A percentile compares a stretch with the other conserved stretches of the same genome.
Conservation (phyloP, 176 grass and related monocot species). For the Aegilops bicornis region DNA sequence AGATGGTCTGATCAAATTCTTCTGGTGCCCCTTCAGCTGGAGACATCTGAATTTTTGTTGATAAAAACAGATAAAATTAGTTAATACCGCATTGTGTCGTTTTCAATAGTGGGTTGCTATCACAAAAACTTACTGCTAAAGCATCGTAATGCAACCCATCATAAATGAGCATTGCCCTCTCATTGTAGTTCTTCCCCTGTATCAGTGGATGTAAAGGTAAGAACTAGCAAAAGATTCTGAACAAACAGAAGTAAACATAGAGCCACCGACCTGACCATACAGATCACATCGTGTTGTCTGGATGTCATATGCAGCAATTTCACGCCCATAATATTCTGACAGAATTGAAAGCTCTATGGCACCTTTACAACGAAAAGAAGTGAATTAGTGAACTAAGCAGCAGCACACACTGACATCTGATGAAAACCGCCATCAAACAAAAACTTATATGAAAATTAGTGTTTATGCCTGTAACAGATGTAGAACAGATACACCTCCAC, state of each 20-base stretch:
- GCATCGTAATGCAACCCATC: slow-evolving; percentile 97
- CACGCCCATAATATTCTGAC: slow-evolving; percentile 81
- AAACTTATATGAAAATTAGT: neutral
- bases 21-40: slow-evolving; percentile 87
- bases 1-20: slow-evolving; percentile 97
- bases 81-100: neutral
- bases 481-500: neutral
- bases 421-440: neutral
- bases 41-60: slow-evolving; percentile 56
- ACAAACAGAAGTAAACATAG: neutral
- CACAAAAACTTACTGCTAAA: slow-evolving; percentile 77
- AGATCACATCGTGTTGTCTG: slow-evolving; percentile 88
- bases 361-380: slow-evolving; percentile 43
- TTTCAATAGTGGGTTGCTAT: neutral
- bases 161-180: slow-evolving; percentile 95
- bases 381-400: neutral
- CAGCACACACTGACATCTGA: neutral
- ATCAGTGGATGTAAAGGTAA: slow-evolving; percentile 31
- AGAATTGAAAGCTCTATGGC: slow-evolving; percentile 93
- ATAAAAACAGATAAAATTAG: slow-evolving; percentile 17
- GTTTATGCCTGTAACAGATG: neutral
- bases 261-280: slow-evolving; percentile 78
- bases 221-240: neutral
- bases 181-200: slow-evolving; percentile 75
- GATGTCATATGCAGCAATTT: slow-evolving; percentile 97